These are phyloP conservation scores for Xylariaceae sp. DNA, from an alignment of 2,329 filamentous ascomycete genomes.

Conservation along the genomic window DNA sequence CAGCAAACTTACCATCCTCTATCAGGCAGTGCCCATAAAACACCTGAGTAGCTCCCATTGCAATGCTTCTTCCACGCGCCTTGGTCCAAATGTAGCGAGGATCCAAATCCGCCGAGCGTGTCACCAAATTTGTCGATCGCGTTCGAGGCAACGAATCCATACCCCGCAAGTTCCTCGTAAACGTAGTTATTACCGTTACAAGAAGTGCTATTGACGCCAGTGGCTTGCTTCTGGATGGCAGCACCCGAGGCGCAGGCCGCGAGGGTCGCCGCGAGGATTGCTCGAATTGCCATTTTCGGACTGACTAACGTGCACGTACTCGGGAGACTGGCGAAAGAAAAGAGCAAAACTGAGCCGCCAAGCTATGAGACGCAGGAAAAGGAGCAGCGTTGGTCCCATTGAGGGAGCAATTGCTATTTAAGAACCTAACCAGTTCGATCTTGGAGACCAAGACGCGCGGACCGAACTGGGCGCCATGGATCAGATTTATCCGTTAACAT, in stretches of 20 bases:
- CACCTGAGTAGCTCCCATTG: slow-evolving; percentile 62
- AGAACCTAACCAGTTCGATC: background rate
- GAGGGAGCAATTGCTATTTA: background rate
- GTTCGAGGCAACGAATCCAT: slow-evolving; percentile 63
- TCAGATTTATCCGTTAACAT: too few relatives aligned
- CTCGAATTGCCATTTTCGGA: slow-evolving; percentile 5
- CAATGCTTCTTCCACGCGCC: slow-evolving; percentile 62
- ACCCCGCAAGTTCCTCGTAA: slow-evolving; percentile 72
- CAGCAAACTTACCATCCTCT: slow-evolving; percentile 62
- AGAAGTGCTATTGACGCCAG: slow-evolving; percentile 37
- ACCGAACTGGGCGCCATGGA: too few relatives aligned
- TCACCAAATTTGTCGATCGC: slow-evolving; percentile 71
- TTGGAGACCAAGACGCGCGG: background rate
- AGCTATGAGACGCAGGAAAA: background rate
- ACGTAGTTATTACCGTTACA: slow-evolving; percentile 67
- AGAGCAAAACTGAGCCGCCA: background rate
- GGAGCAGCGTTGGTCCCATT: background rate
- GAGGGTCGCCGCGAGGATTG: slow-evolving; percentile 16
- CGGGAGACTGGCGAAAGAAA: background rate
- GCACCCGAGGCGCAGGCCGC: slow-evolving; percentile 16
- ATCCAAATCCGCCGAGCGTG: slow-evolving; percentile 71
- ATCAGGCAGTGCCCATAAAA: slow-evolving; percentile 69
- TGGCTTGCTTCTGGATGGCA: slow-evolving; percentile 7
- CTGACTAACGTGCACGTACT: background rate
- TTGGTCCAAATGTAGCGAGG: slow-evolving; percentile 61